phyloP scores from a whole-genome alignment of 306 rosid genomes.

The Cicer bijugum region DNA sequence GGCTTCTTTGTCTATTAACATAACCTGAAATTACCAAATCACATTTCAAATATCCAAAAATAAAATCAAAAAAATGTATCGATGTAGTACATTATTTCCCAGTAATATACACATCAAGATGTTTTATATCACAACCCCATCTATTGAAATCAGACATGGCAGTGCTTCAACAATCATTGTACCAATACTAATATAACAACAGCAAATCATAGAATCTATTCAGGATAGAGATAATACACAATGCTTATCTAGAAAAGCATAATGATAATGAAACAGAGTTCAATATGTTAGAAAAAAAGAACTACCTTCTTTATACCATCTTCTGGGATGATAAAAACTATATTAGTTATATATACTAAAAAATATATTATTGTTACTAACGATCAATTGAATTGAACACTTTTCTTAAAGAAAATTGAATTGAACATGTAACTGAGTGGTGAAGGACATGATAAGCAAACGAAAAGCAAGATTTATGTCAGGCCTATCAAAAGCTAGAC shows the following conservation, averaged over 20 bases:
- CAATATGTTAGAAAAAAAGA: neutral
- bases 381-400: neutral
- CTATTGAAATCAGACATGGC: conserved; percentile 12
- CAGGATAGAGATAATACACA: conserved; percentile 12
- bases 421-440: conserved; percentile 18
- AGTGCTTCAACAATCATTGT: conserved; percentile 24
- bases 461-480: conserved; percentile 19
- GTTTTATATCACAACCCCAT: neutral
- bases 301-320: neutral
- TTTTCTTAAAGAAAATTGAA: neutral
- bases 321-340: neutral
- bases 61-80: conserved; percentile 26
- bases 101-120: conserved; percentile 22
- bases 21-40: conserved; percentile 62
- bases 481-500: conserved; percentile 27
- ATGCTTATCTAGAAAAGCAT: neutral
- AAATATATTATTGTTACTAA: neutral
- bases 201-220: conserved; percentile 22
- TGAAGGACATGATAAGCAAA: conserved; percentile 4
- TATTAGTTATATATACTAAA: neutral
- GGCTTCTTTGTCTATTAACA: conserved; percentile 66
- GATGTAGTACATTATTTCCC: conserved; percentile 10
- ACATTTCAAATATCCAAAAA: conserved; percentile 34
- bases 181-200: neutral
- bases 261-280: conserved; percentile 18